Percentiles rank a stretch among this genome's conserved stretches.
Evolutionary conservation across 441 rosid species (phyloP).

Genomic region (Adansonia grandidieri): DNA sequence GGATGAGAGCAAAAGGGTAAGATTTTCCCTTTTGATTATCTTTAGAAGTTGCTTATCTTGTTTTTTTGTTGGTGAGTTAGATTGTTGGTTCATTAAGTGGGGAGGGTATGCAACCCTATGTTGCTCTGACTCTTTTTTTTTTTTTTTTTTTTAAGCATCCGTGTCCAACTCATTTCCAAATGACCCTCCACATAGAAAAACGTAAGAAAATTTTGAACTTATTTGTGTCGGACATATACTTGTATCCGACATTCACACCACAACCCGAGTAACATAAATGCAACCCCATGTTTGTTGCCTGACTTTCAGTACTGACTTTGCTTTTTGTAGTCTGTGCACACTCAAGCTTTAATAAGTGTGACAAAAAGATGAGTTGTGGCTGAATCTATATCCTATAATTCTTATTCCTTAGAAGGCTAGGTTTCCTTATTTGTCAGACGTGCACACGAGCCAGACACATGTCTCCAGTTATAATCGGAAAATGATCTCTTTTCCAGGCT

Average conservation of each 20-base stretch:
- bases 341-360: slow-evolving; percentile 11
- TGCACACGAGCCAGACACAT: neutral
- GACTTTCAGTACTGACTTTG: slow-evolving; percentile 12
- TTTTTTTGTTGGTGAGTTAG: slow-evolving; percentile 7
- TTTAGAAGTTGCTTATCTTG: slow-evolving; percentile 17
- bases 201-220: too few relatives aligned
- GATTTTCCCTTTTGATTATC: neutral
- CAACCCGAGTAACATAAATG: neutral
- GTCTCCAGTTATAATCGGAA: too few relatives aligned
- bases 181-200: too few relatives aligned
- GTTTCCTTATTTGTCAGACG: neutral
- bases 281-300: slow-evolving; percentile 3
- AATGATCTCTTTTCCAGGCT: too few relatives aligned
- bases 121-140: too few relatives aligned
- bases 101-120: neutral
- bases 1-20: slow-evolving; percentile 84
- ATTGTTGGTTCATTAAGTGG: neutral
- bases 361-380: neutral
- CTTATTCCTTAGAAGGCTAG: neutral
- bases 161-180: too few relatives aligned
- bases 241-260: too few relatives aligned
- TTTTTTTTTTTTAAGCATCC: too few relatives aligned
- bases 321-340: neutral
- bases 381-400: slow-evolving; percentile 5
- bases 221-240: too few relatives aligned